Conservation (phyloP, 495 filamentous ascomycete genomes). For the Lichenothelia convexa region DNA sequence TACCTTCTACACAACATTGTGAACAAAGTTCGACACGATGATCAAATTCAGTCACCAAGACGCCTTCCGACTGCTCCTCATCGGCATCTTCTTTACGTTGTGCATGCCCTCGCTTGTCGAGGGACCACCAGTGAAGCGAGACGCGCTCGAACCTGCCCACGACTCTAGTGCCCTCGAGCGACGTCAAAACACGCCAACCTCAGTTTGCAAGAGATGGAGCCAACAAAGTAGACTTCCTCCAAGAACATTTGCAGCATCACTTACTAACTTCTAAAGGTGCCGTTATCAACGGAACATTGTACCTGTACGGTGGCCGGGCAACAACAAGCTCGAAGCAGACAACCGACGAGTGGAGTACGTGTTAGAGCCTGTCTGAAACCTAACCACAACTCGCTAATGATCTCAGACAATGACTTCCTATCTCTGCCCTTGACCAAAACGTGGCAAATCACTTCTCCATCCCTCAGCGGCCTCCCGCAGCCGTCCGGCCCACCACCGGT, state of each 20-base stretch:
- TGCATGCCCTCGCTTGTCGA: no score
- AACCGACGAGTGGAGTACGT: conserved; percentile 45
- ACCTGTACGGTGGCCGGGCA: conserved; percentile 54
- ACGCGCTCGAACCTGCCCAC: no score
- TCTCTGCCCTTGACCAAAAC: conserved; percentile 43
- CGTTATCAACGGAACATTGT: conserved; percentile 51
- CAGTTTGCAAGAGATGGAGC: conserved; percentile 48
- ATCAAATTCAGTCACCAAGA: no score
- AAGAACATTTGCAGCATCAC: neutral
- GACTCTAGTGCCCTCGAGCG: conserved; percentile 7
- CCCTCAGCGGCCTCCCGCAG: conserved; percentile 37
- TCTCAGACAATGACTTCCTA: conserved; percentile 49
- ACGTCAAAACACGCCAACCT: conserved; percentile 22
- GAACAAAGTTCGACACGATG: no score
- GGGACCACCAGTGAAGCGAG: no score
- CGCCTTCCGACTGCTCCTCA: no score
- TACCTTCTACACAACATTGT: no score
- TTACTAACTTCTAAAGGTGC: conserved; percentile 14
- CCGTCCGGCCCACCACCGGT: conserved; percentile 53
- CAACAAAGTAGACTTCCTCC: conserved; percentile 37
- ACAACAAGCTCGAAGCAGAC: conserved; percentile 33
- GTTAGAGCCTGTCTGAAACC: conserved; percentile 2
- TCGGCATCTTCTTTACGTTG: no score
- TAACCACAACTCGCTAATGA: conserved; percentile 10
- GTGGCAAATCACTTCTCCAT: conserved; percentile 47